A percentile compares a stretch with the other conserved stretches of the same genome.
These are phyloP conservation scores for Juglanconis oblonga DNA, from an alignment of 2,329 filamentous ascomycete species.

Conservation along the genomic window DNA sequence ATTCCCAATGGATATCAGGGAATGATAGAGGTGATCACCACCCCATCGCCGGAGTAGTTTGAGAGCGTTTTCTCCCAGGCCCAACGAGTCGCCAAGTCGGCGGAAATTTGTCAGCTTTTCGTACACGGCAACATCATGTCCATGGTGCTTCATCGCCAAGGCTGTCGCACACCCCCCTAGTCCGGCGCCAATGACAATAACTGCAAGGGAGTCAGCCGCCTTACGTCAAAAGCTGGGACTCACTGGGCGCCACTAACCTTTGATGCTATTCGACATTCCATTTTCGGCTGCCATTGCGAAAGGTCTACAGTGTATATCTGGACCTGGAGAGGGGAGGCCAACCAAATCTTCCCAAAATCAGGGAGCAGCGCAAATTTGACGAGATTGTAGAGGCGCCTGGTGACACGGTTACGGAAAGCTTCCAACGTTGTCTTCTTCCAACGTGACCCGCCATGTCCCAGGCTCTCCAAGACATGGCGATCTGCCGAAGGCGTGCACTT, in stretches of 20 bases:
- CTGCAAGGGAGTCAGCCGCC: slow-evolving; percentile 25
- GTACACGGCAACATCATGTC: slow-evolving; percentile 40
- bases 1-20: slow-evolving; percentile 43
- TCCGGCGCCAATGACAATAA: slow-evolving; percentile 47
- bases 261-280: not conserved
- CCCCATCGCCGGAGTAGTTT: slow-evolving; percentile 44
- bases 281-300: not conserved
- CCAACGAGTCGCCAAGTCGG: slow-evolving; percentile 40
- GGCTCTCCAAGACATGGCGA: not conserved
- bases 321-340: not conserved
- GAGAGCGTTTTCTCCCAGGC: slow-evolving; percentile 45
- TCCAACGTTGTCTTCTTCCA: not conserved
- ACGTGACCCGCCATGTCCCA: not conserved
- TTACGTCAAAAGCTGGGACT: not conserved
- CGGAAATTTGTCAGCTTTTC: slow-evolving; percentile 42
- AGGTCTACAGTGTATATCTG: not conserved
- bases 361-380: not conserved
- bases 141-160: slow-evolving; percentile 45
- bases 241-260: not conserved
- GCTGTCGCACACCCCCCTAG: slow-evolving; percentile 47
- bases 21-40: slow-evolving; percentile 31
- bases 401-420: not conserved
- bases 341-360: not conserved
- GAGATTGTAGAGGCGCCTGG: not conserved
- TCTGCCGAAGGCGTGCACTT: not conserved